Base-by-base conservation (phyloP, 208 protist genomes). In the Leishmania mexicana region DNA sequence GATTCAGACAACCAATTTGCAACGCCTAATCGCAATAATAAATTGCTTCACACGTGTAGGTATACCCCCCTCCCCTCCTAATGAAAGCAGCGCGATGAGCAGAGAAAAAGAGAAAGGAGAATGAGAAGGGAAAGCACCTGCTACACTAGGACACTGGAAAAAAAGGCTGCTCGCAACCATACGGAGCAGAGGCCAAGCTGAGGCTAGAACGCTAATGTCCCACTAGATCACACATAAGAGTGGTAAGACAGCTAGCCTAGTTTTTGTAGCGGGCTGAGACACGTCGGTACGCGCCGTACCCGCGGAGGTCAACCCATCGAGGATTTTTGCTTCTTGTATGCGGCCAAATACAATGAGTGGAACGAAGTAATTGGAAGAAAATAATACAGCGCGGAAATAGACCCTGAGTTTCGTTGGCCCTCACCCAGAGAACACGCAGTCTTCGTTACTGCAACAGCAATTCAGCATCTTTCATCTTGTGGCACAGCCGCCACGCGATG, bases 261-360 rank as follows among this genome's bases (percentile, higher is more conserved):
- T 47, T 3, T 17, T 35, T 15, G 21, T 42, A 38, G 40, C 8
- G 42, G 7, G 19, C 40, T 51, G 42, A 19, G 15, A 49, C 38
- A 72, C 40, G 3, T 17, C 24, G 45, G 45, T 49, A 47, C 24
- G 42, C 19, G 28, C 45, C 8, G 40, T 19, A 47, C 42, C 4
- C 68, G 42, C 15, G 49, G 10, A 53, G 0, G 40, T 53, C 28
- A 35, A 19, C 68, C 5, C 5, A 21, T 73, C 8, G 21, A 53
- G 24, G 10, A 19, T 51, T 31, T 31, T 73, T 73, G 21, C 42
- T 73, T 47, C 28, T 51, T 42, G 45, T 53, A 73, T 17, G 68
- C 68, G 68, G 19, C 31, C 40, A 60, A 76, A 38, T 60, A 76
- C 21, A 76, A 58, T 57, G 72, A 60, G 72, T 40, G 49, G 40